Percentiles rank a stretch among this genome's conserved stretches.
phyloP scores from a whole-genome alignment of 2,329 filamentous ascomycete species.

The Fusarium beomiforme region DNA sequence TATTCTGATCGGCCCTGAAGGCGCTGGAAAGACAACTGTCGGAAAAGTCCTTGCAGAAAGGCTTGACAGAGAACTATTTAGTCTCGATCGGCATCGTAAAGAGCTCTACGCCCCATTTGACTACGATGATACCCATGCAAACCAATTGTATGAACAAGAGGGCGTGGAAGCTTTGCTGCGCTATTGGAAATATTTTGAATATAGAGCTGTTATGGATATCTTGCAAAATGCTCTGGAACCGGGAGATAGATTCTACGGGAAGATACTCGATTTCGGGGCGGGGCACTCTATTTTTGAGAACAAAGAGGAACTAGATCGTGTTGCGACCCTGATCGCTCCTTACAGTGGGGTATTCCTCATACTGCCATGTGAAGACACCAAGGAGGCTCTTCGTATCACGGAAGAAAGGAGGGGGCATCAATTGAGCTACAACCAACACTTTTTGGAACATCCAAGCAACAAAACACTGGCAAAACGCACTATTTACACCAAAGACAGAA shows the following conservation, averaged over 20 bases:
- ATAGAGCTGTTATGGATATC: neutral
- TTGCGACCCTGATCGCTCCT: fast-evolving
- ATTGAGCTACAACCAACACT: neutral
- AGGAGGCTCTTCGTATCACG: neutral
- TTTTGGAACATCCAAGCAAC: neutral
- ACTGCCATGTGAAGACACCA: neutral
- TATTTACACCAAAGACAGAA: neutral
- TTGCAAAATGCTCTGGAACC: neutral
- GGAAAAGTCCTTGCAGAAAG: neutral
- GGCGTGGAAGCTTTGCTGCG: neutral
- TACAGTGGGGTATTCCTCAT: neutral
- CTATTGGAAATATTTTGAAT: neutral
- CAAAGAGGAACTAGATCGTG: neutral
- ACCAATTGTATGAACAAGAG: neutral
- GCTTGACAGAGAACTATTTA: fast-evolving
- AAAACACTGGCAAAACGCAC: neutral
- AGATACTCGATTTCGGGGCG: neutral
- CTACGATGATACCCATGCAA: fast-evolving
- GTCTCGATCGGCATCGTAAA: neutral
- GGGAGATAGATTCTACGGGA: neutral
- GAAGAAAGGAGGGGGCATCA: neutral
- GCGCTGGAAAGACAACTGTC: neutral
- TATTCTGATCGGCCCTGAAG: neutral
- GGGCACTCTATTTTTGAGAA: neutral
- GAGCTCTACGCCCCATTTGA: neutral